Evolutionary conservation across 257 asterid species (phyloP).

Genomic region (Capsicum pubescens): DNA sequence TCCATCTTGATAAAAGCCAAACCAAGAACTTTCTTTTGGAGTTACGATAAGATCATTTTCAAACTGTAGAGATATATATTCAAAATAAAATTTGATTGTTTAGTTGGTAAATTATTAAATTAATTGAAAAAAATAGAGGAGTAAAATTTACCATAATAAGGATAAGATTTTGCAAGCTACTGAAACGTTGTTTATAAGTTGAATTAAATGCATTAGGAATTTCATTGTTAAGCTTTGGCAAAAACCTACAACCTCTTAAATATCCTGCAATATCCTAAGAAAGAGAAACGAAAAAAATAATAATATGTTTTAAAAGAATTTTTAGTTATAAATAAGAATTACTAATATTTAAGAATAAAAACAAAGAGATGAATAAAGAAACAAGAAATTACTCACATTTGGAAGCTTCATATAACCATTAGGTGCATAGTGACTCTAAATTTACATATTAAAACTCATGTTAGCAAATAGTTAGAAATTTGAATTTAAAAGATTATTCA

Average conservation of each 20-base stretch:
- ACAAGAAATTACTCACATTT: slow-evolving; percentile 27
- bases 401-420: slow-evolving; percentile 44
- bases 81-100: neutral
- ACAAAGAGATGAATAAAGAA: neutral
- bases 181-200: slow-evolving; percentile 35
- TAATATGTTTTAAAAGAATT: neutral
- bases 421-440: slow-evolving; percentile 37
- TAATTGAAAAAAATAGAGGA: neutral
- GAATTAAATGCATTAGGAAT: slow-evolving; percentile 28
- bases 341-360: neutral
- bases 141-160: slow-evolving; percentile 37
- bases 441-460: neutral
- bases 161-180: slow-evolving; percentile 36
- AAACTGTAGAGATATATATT: slow-evolving; percentile 25
- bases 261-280: slow-evolving; percentile 37
- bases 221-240: slow-evolving; percentile 41
- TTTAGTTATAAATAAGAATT: neutral
- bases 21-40: slow-evolving; percentile 48
- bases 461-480: neutral
- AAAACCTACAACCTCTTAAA: slow-evolving; percentile 33
- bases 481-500: too few species aligned
- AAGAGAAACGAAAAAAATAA: neutral
- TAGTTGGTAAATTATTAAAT: neutral
- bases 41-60: slow-evolving; percentile 36
- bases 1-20: slow-evolving; percentile 45